Base-by-base conservation (phyloP, 768 basidiomycete species). In the Tremella yokohamensis region DNA sequence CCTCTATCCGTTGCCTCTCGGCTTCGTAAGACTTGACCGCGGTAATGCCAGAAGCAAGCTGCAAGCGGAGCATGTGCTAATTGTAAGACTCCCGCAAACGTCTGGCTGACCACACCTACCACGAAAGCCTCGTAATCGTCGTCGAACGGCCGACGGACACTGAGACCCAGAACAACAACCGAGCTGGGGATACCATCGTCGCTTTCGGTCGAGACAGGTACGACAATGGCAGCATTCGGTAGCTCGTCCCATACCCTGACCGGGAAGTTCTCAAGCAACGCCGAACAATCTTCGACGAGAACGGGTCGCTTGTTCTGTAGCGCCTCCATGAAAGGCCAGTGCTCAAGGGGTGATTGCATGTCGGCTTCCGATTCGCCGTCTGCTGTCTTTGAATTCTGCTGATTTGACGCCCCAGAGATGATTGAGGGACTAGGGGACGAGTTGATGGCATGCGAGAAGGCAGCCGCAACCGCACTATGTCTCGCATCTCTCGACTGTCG, bases 41-140 rank as follows among this genome's bases (percentile, higher is more conserved):
- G 0, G 69, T 63, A 12, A 75, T 58, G 12, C 74, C 74, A n/a
- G 71, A 70, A 1, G 72, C 69, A 2, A 71, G 52, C 47, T 71
- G 69, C 3, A 71, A 54, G 16, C 71, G 57, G 13, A 75, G 56
- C 12, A 48, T 51, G 26, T 29, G 15, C 16, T 16, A 9, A 54
- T 38, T 12, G 53, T 22, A 20, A 48, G 15, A 18, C 54, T 42
- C 18, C n/a, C n/a, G n/a, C n/a, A n/a, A 15, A 3, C 15, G 22
- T n/a, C 42, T 45, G 4, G 42, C 22, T 4, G n/a, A 15, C 63
- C 64, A 40, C 12, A 52, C 1, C 26, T 9, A 65, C 66, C 26
- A 70, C 57, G 59, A 72, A 75, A 0, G 68, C 63, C 24, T 68
- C 67, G 54, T 75, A 75, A 22, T 70, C 69, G 8, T 75, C 69